phyloP scores from a whole-genome alignment of 345 rosid species.

The Lagerstroemia speciosa region DNA sequence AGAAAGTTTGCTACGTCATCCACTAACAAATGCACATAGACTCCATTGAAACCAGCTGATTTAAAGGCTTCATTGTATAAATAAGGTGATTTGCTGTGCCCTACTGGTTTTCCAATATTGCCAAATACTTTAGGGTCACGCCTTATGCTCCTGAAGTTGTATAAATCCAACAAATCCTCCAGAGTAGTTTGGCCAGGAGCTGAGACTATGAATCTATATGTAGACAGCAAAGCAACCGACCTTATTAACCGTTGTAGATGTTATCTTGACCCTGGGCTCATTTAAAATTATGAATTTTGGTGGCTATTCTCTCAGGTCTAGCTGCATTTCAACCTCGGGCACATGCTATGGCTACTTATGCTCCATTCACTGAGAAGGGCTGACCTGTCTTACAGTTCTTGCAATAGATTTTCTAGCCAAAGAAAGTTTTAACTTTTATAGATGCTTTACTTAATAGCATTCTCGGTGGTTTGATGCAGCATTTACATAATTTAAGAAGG shows the following conservation, averaged over 20 bases:
- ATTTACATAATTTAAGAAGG: neutral
- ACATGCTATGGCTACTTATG: slow-evolving; percentile 49
- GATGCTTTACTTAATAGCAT: neutral
- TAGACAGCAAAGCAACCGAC: neutral
- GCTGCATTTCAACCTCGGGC: slow-evolving; percentile 96
- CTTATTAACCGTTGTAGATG: neutral
- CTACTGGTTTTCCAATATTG: slow-evolving; percentile 83
- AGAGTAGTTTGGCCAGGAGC: slow-evolving; percentile 94
- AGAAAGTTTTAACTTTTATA: slow-evolving; percentile 41
- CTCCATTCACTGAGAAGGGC: slow-evolving; percentile 74
- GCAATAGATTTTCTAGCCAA: slow-evolving; percentile 92
- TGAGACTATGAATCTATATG: slow-evolving; percentile 38
- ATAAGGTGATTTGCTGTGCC: slow-evolving; percentile 89
- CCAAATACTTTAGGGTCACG: slow-evolving; percentile 89
- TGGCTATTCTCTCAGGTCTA: slow-evolving; percentile 54
- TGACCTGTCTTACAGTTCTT: slow-evolving; percentile 89
- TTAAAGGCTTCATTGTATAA: slow-evolving; percentile 85
- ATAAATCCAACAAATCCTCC: slow-evolving; percentile 60
- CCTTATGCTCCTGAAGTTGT: slow-evolving; percentile 71
- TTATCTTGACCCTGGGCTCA: neutral
- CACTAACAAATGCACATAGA: slow-evolving; percentile 67
- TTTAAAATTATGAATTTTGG: slow-evolving; percentile 10
- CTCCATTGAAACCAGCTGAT: slow-evolving; percentile 70
- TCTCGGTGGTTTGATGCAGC: neutral
- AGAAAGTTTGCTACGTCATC: slow-evolving; percentile 69